Conservation (phyloP, 805 yeast species). For the Teunomyces funiuensis region DNA sequence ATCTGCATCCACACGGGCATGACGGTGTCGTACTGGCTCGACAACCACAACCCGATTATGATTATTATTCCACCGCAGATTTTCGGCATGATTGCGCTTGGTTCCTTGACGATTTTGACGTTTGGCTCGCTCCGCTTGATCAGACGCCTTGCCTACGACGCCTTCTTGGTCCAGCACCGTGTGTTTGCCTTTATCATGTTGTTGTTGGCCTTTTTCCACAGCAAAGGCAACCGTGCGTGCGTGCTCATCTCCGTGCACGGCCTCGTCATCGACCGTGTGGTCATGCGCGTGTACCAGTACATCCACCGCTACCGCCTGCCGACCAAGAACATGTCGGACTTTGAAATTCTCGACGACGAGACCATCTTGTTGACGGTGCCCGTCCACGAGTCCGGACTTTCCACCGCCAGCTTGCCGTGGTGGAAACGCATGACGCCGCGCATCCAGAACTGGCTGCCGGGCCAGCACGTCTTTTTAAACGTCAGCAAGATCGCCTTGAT, state of each 20-base stretch:
- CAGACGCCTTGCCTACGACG: conserved; percentile 41
- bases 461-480: conserved; percentile 46
- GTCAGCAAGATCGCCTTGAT: conserved; percentile 36
- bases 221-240: conserved; percentile 30
- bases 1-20: conserved; percentile 36
- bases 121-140: conserved; percentile 36
- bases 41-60: conserved; percentile 37
- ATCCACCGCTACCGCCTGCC: conserved; percentile 38
- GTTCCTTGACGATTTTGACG: conserved; percentile 33
- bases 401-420: conserved; percentile 23
- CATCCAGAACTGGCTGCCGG: conserved; percentile 46
- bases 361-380: conserved; percentile 42
- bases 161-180: conserved; percentile 45
- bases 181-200: conserved; percentile 43
- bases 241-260: conserved; percentile 43
- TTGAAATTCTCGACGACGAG: conserved; percentile 41
- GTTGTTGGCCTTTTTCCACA: conserved; percentile 43
- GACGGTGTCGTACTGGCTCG: conserved; percentile 41
- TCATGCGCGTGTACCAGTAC: conserved; percentile 25
- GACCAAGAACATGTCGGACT: conserved; percentile 36
- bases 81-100: conserved; percentile 49
- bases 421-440: conserved; percentile 31
- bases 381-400: conserved; percentile 17
- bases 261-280: conserved; percentile 42
- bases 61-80: conserved; percentile 48